Percentiles rank a stretch among this genome's conserved stretches.
phyloP scores from a whole-genome alignment of 805 yeast genomes.

The Komagataella populi region DNA sequence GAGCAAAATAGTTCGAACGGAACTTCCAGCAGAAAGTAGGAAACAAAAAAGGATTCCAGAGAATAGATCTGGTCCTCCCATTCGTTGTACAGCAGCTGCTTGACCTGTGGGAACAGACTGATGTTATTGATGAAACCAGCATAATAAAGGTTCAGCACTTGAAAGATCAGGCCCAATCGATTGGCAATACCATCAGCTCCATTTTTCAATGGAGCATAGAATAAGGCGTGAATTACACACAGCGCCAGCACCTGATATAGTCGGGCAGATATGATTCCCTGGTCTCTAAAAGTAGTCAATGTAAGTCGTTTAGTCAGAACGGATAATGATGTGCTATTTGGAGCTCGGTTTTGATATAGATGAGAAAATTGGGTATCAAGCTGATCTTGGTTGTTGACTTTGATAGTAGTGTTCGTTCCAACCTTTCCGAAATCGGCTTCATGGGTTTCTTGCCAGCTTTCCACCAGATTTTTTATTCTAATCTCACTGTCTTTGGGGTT shows the following conservation, averaged over 20 bases:
- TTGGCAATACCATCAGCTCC: conserved; percentile 34
- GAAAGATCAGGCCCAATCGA: conserved; percentile 51
- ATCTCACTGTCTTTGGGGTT: conserved; percentile 10
- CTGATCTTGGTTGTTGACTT: neutral
- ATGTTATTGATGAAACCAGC: conserved; percentile 61
- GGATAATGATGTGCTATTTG: conserved; percentile 6
- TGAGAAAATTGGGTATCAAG: conserved; percentile 9
- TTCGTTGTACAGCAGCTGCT: conserved; percentile 56
- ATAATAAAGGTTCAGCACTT: conserved; percentile 45
- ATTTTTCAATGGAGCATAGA: conserved; percentile 38
- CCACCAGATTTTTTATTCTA: conserved; percentile 21
- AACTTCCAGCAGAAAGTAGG: conserved; percentile 40
- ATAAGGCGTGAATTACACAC: conserved; percentile 47
- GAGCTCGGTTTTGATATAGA: conserved; percentile 4
- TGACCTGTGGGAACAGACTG: conserved; percentile 51
- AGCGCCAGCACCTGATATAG: conserved; percentile 42
- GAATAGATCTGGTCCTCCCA: conserved; percentile 57
- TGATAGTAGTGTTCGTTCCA: neutral
- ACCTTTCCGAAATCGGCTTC: conserved; percentile 14
- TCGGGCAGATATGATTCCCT: conserved; percentile 44
- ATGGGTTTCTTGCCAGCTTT: conserved; percentile 18
- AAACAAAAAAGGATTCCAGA: conserved; percentile 36
- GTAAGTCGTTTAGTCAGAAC: conserved; percentile 18
- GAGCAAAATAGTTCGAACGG: conserved; percentile 46
- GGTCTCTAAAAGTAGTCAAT: conserved; percentile 22